Evolutionary conservation across 768 basidiomycete species (phyloP), one percentile per base, ranked within the genome.

Genomic region (Mycena olivaceomarginata): DNA sequence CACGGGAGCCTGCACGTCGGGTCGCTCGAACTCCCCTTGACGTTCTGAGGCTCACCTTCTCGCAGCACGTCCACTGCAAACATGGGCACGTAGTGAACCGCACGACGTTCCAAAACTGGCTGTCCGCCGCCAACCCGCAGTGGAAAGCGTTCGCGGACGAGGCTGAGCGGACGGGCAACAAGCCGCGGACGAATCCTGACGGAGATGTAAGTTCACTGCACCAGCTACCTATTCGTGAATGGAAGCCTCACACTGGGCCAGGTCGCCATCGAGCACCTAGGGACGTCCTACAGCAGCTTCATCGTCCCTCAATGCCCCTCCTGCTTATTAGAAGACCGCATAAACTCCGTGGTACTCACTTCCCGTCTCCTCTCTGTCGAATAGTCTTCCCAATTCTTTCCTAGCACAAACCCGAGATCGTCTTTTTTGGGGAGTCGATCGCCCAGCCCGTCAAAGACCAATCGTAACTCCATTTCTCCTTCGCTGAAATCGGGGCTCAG

Each of bases 371-470:
- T 31, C 31, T 31, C 31, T 22, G 40, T 5, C 15, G 67, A 70
- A 64, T 74, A 64, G 59, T 12, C 46, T 62, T 51, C 10, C 46
- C 22, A 16, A 9, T 3, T 16, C 37, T 31, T n/a, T 40, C n/a
- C 7, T 80, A 93, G 95, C 90, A 93, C 74, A 97, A 97, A 86
- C 94, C 97, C 0, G 93, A 94, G 57, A 90, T 97, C 20, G 91
- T 96, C 12, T 97, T 97, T 83, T 98, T 98, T 81, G 97, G 97
- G 43, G 97, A 98, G 86, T 95, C 96, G 0, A 96, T 99, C 79
- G 88, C 92, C 12, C 83, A 88, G 31, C 75, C 86, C 46, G 89
- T 95, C 67, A 94, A 91, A 82, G 91, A 93, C 59, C 89, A 91
- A 81, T 97, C 97, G 95, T 96, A 83, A 82, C 94, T 72, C 48